A percentile compares a stretch with the other conserved stretches of the same genome.
These are phyloP conservation scores for Mentha longifolia DNA, from an alignment of 257 asterid species.

Conservation along the genomic window DNA sequence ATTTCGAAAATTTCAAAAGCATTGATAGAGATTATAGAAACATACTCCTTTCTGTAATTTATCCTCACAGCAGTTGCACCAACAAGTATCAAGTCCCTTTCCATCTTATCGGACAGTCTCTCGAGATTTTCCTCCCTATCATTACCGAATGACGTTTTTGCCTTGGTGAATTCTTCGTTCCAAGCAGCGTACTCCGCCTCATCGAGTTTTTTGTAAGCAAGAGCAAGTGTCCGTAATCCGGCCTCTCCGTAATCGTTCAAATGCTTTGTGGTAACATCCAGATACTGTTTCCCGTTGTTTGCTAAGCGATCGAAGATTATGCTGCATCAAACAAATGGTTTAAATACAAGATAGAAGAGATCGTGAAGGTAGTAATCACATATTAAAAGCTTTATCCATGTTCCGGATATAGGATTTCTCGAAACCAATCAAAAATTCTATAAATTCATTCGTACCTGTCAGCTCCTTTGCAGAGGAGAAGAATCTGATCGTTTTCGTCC, in stretches of 20 bases:
- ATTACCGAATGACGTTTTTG: constrained; percentile 75
- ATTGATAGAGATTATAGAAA: constrained; percentile 18
- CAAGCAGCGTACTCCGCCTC: constrained; percentile 78
- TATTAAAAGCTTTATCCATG: background rate
- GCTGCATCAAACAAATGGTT: constrained; percentile 56
- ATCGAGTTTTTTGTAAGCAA: constrained; percentile 87
- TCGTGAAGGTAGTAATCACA: constrained; percentile 6
- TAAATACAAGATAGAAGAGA: constrained; percentile 28
- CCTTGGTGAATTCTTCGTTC: constrained; percentile 85
- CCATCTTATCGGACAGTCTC: constrained; percentile 82
- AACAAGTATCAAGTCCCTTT: constrained; percentile 84
- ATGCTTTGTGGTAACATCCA: constrained; percentile 80
- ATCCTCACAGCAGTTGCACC: constrained; percentile 99
- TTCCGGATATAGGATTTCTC: background rate
- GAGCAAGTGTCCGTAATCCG: constrained; percentile 93
- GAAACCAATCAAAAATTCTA: constrained; percentile 9
- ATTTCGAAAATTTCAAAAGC: background rate
- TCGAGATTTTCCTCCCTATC: constrained; percentile 92
- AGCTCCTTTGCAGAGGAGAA: constrained; percentile 95
- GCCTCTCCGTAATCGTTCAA: constrained; percentile 93
- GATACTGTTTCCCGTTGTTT: constrained; percentile 64
- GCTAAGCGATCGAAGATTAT: constrained; percentile 92
- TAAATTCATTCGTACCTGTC: constrained; percentile 60
- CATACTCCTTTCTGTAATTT: constrained; percentile 97
- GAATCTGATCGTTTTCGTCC: constrained; percentile 76